phyloP scores from a whole-genome alignment of 805 yeast species.

The Candida dajiaensis region DNA sequence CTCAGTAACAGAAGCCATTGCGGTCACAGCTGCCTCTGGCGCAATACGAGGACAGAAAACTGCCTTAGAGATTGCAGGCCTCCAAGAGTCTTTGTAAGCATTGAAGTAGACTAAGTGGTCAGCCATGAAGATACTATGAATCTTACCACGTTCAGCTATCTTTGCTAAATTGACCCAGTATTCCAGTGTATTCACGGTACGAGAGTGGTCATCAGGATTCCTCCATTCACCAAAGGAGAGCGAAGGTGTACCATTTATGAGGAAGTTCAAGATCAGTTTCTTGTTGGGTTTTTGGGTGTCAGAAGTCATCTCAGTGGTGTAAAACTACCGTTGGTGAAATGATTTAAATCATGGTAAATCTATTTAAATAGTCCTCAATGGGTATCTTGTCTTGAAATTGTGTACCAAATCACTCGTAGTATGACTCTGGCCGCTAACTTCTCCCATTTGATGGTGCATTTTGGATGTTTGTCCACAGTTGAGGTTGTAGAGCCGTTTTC shows the following conservation, averaged over 20 bases:
- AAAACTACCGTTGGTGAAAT: too few relatives aligned
- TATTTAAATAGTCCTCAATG: too few relatives aligned
- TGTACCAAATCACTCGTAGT: too few relatives aligned
- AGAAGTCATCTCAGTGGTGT: background rate
- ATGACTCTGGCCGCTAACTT: too few relatives aligned
- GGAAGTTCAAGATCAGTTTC: constrained; percentile 29
- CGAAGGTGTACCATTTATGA: constrained; percentile 25
- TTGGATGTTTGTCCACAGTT: too few relatives aligned
- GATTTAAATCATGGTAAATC: too few relatives aligned
- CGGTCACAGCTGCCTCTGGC: constrained; percentile 27
- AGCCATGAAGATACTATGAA: constrained; percentile 31
- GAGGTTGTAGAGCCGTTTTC: too few relatives aligned
- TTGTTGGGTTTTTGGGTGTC: constrained; percentile 5
- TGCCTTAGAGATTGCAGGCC: constrained; percentile 24
- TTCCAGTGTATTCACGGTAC: constrained; percentile 12
- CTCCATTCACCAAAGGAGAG: constrained; percentile 30
- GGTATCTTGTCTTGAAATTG: too few relatives aligned
- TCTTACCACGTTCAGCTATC: constrained; percentile 30
- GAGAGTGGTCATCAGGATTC: constrained; percentile 2
- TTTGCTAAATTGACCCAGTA: constrained; percentile 32
- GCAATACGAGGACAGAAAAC: constrained; percentile 24
- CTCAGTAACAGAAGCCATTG: constrained; percentile 26
- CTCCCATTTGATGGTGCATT: too few relatives aligned
- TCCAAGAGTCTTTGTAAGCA: constrained; percentile 31
- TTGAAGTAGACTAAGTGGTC: constrained; percentile 34